phyloP scores from a whole-genome alignment of 108 stramenopile species.

The Chaetoceros tenuissimus region DNA sequence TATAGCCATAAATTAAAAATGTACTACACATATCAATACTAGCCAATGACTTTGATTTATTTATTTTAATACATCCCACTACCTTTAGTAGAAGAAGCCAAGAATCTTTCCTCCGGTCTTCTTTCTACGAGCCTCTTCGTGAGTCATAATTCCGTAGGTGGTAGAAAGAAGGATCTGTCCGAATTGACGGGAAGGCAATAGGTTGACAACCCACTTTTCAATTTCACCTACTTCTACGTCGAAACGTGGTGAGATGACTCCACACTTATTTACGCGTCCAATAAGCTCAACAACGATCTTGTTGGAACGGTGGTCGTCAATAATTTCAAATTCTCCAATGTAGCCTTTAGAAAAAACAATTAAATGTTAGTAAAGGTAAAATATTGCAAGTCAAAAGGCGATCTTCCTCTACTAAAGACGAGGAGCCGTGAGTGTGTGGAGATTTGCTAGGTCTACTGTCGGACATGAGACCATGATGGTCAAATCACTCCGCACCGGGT shows the following conservation, averaged over 20 bases:
- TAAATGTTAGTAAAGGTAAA: neutral
- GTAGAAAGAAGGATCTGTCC: conserved; percentile 97
- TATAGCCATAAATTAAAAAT: no score
- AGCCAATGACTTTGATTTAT: conserved; percentile 1
- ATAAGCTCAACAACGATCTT: conserved; percentile 98
- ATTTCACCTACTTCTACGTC: conserved; percentile 86
- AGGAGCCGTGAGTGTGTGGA: conserved; percentile 62
- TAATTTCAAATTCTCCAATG: conserved; percentile 99
- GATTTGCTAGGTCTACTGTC: no score
- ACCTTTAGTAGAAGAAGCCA: conserved; percentile 95
- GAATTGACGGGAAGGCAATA: conserved; percentile 97
- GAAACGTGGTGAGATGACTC: conserved; percentile 98
- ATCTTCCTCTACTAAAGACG: conserved; percentile 13
- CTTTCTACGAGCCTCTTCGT: conserved; percentile 99
- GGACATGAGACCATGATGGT: no score
- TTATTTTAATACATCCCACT: neutral
- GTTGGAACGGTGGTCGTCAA: conserved; percentile 98
- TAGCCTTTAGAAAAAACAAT: conserved; percentile 84
- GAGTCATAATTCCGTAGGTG: conserved; percentile 99
- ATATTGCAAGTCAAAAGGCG: conserved; percentile 52
- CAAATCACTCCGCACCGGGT: conserved; percentile 8
- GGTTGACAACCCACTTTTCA: conserved; percentile 97
- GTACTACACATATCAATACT: neutral
- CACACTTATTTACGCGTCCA: conserved; percentile 99
- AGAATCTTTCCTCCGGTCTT: conserved; percentile 99